Base-by-base conservation (phyloP, 192 early-diverging fungal species). In the Borealophlyctis nickersoniae region DNA sequence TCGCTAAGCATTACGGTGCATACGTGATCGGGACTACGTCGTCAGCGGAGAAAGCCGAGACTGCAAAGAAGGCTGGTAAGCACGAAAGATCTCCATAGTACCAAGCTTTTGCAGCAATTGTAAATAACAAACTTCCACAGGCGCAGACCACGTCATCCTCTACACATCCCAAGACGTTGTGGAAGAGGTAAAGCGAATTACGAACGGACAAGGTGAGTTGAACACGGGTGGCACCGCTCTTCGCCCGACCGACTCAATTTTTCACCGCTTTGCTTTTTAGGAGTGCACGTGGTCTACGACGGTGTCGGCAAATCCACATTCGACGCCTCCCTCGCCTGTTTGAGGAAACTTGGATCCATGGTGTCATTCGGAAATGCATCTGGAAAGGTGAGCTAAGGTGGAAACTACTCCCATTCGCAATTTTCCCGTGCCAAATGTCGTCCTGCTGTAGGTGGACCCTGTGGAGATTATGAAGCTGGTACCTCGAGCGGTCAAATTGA, bases 261-360 rank as follows among this genome's bases (percentile, higher is more conserved):
- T n/a, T n/a, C n/a, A n/a, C n/a, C n/a, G n/a, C n/a, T n/a, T n/a
- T n/a, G n/a, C n/a, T n/a, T n/a, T n/a, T 24, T 66, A 32, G 72
- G 92, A 19, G 89, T 89, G 19, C 81, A 92, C 39, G 91, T 80
- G 23, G 91, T 92, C 29, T 91, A 82, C 62, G 95, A 98, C 64
- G 90, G 93, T 32, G 88, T 98, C n/a, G 95, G 95, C n/a, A 89
- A 88, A 63, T 69, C 84, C 2, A 95, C 94, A 0, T 98, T 91
- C 70, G 86, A 89, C 45, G 78, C 75, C 3, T 88, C 87, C 16
- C 69, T 95, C 7, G 72, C 80, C 14, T 86, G 78, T 24, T 60
- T 87, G 48, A 75, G 86, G 13, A 77, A 82, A 29, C 71, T 87
- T 16, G 93, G 92, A 22, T 77, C 75, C 32, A 64, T 96, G 63